These are phyloP conservation scores for Cystobasidium slooffiae DNA, from an alignment of 1,284 basidiomycete genomes.

Conservation along the genomic window DNA sequence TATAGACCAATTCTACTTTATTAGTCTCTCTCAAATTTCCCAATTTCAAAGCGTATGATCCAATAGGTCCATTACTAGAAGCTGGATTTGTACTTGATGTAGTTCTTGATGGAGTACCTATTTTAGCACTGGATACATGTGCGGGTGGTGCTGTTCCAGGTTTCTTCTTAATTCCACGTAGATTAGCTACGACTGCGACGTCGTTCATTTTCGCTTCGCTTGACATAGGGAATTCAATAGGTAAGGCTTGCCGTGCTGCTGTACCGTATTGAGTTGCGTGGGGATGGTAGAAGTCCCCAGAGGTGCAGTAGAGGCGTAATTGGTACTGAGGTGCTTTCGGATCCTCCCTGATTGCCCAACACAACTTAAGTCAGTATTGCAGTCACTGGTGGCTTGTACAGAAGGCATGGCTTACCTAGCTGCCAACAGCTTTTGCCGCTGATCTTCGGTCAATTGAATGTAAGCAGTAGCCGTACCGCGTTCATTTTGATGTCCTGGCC, in stretches of 20 bases:
- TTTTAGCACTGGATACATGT: slow-evolving; percentile 67
- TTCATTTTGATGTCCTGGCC: slow-evolving; percentile 72
- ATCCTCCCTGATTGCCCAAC: background rate
- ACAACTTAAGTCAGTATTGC: background rate
- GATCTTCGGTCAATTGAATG: slow-evolving; percentile 69
- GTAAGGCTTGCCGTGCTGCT: slow-evolving; percentile 57
- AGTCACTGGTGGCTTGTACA: background rate
- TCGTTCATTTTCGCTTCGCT: slow-evolving; percentile 88
- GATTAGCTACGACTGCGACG: slow-evolving; percentile 70
- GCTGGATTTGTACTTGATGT: background rate
- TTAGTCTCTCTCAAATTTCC: slow-evolving; percentile 60
- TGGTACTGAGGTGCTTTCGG: slow-evolving; percentile 69
- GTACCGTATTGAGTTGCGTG: slow-evolving; percentile 59
- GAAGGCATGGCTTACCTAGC: slow-evolving; percentile 44
- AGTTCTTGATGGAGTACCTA: slow-evolving; percentile 36
- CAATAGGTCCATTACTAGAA: background rate
- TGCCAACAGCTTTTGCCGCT: slow-evolving; percentile 64
- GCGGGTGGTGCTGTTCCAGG: slow-evolving; percentile 93
- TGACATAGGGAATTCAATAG: slow-evolving; percentile 87
- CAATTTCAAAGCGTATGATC: slow-evolving; percentile 29
- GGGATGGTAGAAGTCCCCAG: slow-evolving; percentile 75
- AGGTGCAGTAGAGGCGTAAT: slow-evolving; percentile 88
- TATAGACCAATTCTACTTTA: slow-evolving; percentile 82
- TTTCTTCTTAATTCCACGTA: slow-evolving; percentile 93
- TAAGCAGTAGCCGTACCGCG: slow-evolving; percentile 64